Percentiles rank a stretch among this genome's conserved stretches.
Evolutionary conservation across 2,329 filamentous ascomycete species (phyloP).

Genomic region (Fusarium globosum): DNA sequence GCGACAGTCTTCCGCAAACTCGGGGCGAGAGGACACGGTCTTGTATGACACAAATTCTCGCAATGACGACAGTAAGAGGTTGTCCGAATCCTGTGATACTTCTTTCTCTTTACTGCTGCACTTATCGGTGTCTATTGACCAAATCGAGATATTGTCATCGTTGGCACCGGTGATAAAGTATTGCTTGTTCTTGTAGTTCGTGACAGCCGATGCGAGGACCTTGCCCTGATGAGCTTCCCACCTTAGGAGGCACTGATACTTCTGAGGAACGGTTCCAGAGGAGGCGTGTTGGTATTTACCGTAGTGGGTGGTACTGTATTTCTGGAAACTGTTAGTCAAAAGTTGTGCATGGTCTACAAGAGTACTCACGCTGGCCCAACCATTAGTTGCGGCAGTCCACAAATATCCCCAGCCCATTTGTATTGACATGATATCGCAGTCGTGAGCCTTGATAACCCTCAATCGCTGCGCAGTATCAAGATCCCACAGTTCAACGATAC

Average conservation of each 20-base stretch:
- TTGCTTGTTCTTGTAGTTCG: slow-evolving; percentile 75
- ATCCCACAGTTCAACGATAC: slow-evolving; percentile 95
- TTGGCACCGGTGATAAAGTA: slow-evolving; percentile 96
- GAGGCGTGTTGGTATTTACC: slow-evolving; percentile 63
- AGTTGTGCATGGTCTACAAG: fast-evolving
- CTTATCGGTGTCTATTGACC: slow-evolving; percentile 72
- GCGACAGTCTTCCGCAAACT: slow-evolving; percentile 91
- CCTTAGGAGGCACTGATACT: slow-evolving; percentile 81
- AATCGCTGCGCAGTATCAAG: slow-evolving; percentile 92
- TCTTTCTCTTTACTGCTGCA: slow-evolving; percentile 53
- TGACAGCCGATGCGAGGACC: slow-evolving; percentile 84
- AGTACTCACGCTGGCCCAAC: slow-evolving; percentile 78
- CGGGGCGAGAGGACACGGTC: slow-evolving; percentile 87
- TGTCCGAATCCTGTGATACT: slow-evolving; percentile 53
- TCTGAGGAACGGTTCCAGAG: slow-evolving; percentile 73
- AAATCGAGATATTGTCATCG: slow-evolving; percentile 88
- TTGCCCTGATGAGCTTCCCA: slow-evolving; percentile 90
- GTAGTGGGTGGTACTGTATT: slow-evolving; percentile 75
- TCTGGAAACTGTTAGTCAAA: slow-evolving; percentile 54
- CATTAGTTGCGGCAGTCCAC: slow-evolving; percentile 89
- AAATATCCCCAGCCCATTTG: slow-evolving; percentile 87
- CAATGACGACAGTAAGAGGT: slow-evolving; percentile 76
- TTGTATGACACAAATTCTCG: slow-evolving; percentile 91
- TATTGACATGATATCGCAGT: slow-evolving; percentile 85
- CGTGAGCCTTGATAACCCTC: slow-evolving; percentile 83